These are phyloP conservation scores for Mycena chlorophos DNA, from an alignment of 768 basidiomycete species.

Conservation along the genomic window DNA sequence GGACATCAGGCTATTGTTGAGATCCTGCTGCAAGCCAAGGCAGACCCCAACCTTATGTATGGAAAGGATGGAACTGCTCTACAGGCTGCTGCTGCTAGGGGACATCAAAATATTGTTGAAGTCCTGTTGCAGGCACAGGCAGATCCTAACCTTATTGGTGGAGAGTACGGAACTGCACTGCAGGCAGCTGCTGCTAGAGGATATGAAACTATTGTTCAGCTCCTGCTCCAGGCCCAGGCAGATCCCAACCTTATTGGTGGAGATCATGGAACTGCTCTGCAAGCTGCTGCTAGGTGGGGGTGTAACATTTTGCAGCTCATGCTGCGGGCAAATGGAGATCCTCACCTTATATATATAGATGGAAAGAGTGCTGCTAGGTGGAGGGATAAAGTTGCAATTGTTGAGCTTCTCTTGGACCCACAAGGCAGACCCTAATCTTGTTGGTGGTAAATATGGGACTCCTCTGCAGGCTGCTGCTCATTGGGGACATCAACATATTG, in stretches of 20 bases:
- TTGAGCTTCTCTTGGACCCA: no score
- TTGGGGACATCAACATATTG: not conserved
- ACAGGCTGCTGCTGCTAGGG: not conserved
- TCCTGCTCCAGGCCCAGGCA: not conserved
- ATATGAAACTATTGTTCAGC: not conserved
- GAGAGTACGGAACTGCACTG: not conserved
- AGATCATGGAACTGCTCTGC: not conserved
- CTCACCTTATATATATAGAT: no score
- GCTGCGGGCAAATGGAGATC: not conserved
- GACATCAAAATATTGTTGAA: not conserved
- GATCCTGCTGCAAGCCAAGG: not conserved
- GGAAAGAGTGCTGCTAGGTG: no score
- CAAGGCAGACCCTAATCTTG: no score
- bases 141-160: not conserved
- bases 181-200: not conserved
- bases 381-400: no score
- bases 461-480: not conserved
- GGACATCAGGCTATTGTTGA: not conserved
- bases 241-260: no score
- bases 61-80: no score
- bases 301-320: not conserved
- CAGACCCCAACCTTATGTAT: no score
- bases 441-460: not conserved
- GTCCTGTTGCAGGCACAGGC: not conserved
- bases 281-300: not conserved